A percentile compares a stretch with the other conserved stretches of the same genome.
Conservation (phyloP, 2,329 filamentous ascomycete genomes). For the Juglanconis sp. region DNA sequence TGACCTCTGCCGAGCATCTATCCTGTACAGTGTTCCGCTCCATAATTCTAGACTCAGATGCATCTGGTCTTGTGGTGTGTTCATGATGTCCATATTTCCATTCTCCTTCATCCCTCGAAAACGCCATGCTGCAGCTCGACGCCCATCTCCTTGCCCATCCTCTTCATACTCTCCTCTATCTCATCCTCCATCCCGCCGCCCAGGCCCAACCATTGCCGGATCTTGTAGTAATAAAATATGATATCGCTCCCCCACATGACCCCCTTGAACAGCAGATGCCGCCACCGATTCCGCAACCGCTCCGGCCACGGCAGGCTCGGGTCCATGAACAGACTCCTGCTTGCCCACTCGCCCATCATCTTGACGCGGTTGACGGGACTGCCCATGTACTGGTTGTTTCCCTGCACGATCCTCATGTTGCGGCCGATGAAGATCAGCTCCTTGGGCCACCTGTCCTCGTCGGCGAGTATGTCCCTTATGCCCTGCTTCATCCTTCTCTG, state of each 20-base stretch:
- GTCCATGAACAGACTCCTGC: constrained; percentile 75
- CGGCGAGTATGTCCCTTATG: constrained; percentile 66
- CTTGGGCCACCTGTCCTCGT: constrained; percentile 85
- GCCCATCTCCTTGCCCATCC: constrained; percentile 86
- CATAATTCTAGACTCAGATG: not conserved
- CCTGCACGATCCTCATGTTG: constrained; percentile 89
- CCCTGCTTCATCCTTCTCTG: constrained; percentile 76
- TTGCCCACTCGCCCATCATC: constrained; percentile 89
- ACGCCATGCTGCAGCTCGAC: constrained; percentile 85
- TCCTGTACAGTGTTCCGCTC: not conserved
- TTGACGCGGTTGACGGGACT: constrained; percentile 90
- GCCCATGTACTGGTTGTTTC: constrained; percentile 87
- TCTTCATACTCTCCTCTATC: constrained; percentile 82
- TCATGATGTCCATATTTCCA: too few species aligned
- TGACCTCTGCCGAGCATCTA: not conserved
- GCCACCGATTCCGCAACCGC: constrained; percentile 66
- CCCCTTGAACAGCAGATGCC: constrained; percentile 76
- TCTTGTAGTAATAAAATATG: constrained; percentile 76
- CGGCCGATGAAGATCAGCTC: constrained; percentile 90
- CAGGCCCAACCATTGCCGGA: constrained; percentile 71
- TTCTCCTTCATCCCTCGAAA: constrained; percentile 68
- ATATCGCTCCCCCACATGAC: constrained; percentile 76
- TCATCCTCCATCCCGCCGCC: constrained; percentile 92
- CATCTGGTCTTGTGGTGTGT: not conserved
- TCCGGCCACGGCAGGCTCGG: constrained; percentile 60